Evolutionary conservation across 345 rosid genomes (phyloP).

Genomic region (Eucalyptus pumila): DNA sequence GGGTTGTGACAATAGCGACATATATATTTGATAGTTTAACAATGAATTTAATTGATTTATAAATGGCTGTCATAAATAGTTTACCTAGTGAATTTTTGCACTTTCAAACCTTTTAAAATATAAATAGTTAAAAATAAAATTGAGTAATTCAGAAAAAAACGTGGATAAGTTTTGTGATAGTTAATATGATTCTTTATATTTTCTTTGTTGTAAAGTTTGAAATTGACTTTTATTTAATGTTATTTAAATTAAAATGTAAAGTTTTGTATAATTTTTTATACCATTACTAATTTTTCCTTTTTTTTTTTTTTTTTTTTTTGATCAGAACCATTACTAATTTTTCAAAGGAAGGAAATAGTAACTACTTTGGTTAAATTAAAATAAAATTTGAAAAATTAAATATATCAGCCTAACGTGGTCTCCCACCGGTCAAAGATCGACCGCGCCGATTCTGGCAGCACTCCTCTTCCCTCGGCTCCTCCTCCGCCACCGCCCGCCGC

Average conservation of each 20-base stretch:
- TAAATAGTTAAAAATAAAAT: background rate
- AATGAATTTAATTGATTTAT: background rate
- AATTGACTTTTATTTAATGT: background rate
- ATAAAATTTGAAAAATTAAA: background rate
- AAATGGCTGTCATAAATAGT: accelerated
- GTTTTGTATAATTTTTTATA: too few relatives aligned
- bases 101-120: background rate
- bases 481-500: background rate
- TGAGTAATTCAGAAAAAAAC: background rate
- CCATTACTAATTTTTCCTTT: too few relatives aligned
- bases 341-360: background rate
- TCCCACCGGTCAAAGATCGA: background rate
- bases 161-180: background rate
- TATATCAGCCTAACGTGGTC: background rate
- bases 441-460: background rate
- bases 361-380: background rate
- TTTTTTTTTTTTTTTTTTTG: background rate
- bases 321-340: background rate
- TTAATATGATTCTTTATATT: too few relatives aligned
- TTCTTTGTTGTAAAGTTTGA: too few relatives aligned
- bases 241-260: background rate
- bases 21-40: too few relatives aligned
- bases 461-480: background rate
- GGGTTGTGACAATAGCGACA: too few relatives aligned
- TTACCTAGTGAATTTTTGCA: background rate